Percentiles rank a stretch among this genome's conserved stretches.
Conservation (phyloP, 2,329 filamentous ascomycete species). For the Fusarium nematophilum region DNA sequence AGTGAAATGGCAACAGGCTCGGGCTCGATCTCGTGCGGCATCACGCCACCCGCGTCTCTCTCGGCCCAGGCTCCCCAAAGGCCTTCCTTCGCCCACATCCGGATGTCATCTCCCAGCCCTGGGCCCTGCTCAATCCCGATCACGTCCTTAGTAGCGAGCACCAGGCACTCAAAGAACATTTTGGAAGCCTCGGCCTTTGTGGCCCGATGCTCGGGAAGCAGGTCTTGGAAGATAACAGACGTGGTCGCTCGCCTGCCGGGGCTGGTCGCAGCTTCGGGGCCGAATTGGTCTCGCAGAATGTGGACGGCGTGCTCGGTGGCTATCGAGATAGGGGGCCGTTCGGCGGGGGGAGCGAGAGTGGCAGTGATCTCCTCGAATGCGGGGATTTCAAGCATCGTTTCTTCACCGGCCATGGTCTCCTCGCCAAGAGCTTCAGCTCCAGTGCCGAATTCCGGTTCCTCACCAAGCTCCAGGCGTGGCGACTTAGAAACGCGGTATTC, state of each 20-base stretch:
- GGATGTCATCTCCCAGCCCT: slow-evolving; percentile 81
- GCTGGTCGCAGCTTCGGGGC: slow-evolving; percentile 74
- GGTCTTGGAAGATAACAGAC: slow-evolving; percentile 88
- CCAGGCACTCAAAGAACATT: slow-evolving; percentile 99
- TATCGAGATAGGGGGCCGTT: slow-evolving; percentile 86
- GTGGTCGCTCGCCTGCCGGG: slow-evolving; percentile 79
- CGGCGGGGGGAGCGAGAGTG: slow-evolving; percentile 81
- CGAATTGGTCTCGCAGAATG: slow-evolving; percentile 89
- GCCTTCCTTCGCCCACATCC: slow-evolving; percentile 90
- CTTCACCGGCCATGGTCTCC: slow-evolving; percentile 67
- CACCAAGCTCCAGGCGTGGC: slow-evolving; percentile 75
- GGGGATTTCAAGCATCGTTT: slow-evolving; percentile 71
- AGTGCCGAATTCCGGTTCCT: slow-evolving; percentile 68
- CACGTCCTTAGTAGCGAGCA: slow-evolving; percentile 96
- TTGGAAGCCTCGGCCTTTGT: slow-evolving; percentile 93
- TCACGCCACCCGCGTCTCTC: slow-evolving; percentile 73
- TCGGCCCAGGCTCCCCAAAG: slow-evolving; percentile 98
- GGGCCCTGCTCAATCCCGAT: slow-evolving; percentile 93
- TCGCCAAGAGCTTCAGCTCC: slow-evolving; percentile 63
- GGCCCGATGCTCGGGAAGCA: slow-evolving; percentile 84
- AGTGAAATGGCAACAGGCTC: slow-evolving; percentile 54
- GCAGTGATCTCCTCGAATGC: slow-evolving; percentile 83
- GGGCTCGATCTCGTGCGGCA: slow-evolving; percentile 60
- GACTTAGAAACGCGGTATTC: slow-evolving; percentile 74
- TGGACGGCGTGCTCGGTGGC: slow-evolving; percentile 97